Evolutionary conservation across 2,329 filamentous ascomycete genomes (phyloP), one percentile per base, ranked within the genome.

Genomic region (Colletotrichum australisinense): DNA sequence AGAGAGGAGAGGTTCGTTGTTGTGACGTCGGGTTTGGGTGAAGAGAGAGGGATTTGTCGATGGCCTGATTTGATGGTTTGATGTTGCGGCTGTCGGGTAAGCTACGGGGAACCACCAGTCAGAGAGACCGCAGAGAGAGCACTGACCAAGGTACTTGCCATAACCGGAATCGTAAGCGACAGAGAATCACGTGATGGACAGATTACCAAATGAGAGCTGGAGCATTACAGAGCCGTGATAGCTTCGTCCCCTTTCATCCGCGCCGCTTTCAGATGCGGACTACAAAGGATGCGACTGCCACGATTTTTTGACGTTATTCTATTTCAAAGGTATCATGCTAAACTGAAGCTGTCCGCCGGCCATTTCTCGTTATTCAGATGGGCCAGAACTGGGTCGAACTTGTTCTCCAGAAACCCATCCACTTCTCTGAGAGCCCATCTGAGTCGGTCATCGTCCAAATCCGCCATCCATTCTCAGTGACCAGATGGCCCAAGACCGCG

Each of bases 41-140:
- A 73, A 63, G 79, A 80, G 81, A 80, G 84, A 84, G 83, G 85
- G 84, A 86, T 86, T 86, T 86, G 84, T 82, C 80, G 80, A 84
- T 85, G 83, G 83, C 80, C 83, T 85, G 85, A 85, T 85, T 84
- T 82, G 83, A 79, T 79, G 77, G 76, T 77, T 78, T 80, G 78
- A 78, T 76, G 76, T 75, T 75, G 68, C 74, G 68, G 63, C 74
- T 74, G 67, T 70, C 70, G 70, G 70, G 70, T 73, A 73, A 70
- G 67, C 38, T 71, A 71, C 70, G 58, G 74, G 63, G 60, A 49
- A 49, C 42, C 6, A 53, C 70, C 73, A 53, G 66, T 71, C 49
- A 30, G 63, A 63, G 72, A 16, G 5, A 19, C 14, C 38, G 6
- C 6, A 42, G 38, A 19, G 38, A 49, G 69, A 72, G 73, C 73